Percentiles rank a stretch among this genome's conserved stretches.
Conservation (phyloP, 805 yeast genomes). For the Candida takata region DNA sequence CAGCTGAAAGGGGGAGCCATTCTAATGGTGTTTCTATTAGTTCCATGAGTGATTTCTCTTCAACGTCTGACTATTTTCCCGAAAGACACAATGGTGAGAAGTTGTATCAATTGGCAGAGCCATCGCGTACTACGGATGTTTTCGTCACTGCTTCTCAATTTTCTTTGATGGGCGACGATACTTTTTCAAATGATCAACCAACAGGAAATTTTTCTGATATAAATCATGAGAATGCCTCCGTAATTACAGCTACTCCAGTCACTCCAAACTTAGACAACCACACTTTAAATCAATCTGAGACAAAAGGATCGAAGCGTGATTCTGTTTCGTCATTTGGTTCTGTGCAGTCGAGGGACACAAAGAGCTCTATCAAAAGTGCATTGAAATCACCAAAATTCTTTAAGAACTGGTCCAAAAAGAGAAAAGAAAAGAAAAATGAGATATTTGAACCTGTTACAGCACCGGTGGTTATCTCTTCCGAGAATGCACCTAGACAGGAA, state of each 20-base stretch:
- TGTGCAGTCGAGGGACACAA: not conserved
- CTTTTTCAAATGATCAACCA: not conserved
- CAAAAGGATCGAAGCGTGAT: not conserved
- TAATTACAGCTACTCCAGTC: not conserved
- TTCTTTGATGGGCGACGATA: conserved; percentile 16
- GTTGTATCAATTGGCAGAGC: conserved; percentile 14
- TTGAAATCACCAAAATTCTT: conserved; percentile 19
- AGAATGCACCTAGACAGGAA: too few relatives aligned
- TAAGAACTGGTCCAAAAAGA: conserved; percentile 17
- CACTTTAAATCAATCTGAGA: not conserved
- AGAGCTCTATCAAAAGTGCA: not conserved
- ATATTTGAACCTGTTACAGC: conserved; percentile 15
- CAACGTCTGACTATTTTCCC: conserved; percentile 10
- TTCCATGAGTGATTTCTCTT: conserved; percentile 21
- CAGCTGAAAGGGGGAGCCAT: not conserved
- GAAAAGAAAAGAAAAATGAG: conserved; percentile 11
- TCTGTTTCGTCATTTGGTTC: not conserved
- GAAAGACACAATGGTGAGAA: conserved; percentile 6
- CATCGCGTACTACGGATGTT: conserved; percentile 24
- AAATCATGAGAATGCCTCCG: not conserved
- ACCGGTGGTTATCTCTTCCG: too few relatives aligned
- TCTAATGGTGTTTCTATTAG: conserved; percentile 14
- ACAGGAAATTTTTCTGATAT: not conserved
- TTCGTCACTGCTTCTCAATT: conserved; percentile 35
- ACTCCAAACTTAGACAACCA: not conserved